Percentiles rank a stretch among this genome's conserved stretches.
These are phyloP conservation scores for Fusarium dimerum DNA, from an alignment of 2,329 filamentous ascomycete species.

Conservation along the genomic window DNA sequence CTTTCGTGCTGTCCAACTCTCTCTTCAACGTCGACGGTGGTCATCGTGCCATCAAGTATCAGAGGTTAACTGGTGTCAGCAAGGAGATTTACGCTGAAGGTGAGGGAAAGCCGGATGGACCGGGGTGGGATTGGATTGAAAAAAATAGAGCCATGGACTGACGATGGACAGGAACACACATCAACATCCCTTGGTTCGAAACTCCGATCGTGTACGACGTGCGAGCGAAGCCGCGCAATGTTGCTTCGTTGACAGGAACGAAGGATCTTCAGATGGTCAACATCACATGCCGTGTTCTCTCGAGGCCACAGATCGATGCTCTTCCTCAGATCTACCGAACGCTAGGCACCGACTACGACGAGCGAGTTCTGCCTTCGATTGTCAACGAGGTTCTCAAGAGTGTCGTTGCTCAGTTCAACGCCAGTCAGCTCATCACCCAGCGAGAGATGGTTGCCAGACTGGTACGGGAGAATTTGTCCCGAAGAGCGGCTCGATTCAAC, in stretches of 20 bases:
- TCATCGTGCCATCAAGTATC: slow-evolving; percentile 98
- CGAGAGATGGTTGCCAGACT: slow-evolving; percentile 93
- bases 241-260: slow-evolving; percentile 94
- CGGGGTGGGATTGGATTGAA: slow-evolving; percentile 10
- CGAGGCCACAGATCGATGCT: slow-evolving; percentile 81
- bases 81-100: slow-evolving; percentile 97
- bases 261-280: slow-evolving; percentile 99
- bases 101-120: slow-evolving; percentile 40
- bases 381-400: slow-evolving; percentile 99
- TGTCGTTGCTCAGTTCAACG: slow-evolving; percentile 98
- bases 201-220: slow-evolving; percentile 97
- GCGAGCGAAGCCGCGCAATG: slow-evolving; percentile 94
- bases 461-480: slow-evolving; percentile 89
- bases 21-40: slow-evolving; percentile 92
- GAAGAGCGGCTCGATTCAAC: slow-evolving; percentile 92
- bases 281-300: slow-evolving; percentile 99
- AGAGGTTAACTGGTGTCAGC: slow-evolving; percentile 85
- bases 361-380: slow-evolving; percentile 93
- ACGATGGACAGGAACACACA: slow-evolving; percentile 73
- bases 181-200: slow-evolving; percentile 96
- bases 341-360: slow-evolving; percentile 92
- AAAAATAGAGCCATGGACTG: slow-evolving; percentile 14
- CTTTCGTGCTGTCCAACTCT: slow-evolving; percentile 57
- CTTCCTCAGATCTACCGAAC: slow-evolving; percentile 97
- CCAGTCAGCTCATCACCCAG: slow-evolving; percentile 96